These are phyloP conservation scores for Rhamnella rubrinervis DNA, from an alignment of 331 rosid species.

Conservation along the genomic window DNA sequence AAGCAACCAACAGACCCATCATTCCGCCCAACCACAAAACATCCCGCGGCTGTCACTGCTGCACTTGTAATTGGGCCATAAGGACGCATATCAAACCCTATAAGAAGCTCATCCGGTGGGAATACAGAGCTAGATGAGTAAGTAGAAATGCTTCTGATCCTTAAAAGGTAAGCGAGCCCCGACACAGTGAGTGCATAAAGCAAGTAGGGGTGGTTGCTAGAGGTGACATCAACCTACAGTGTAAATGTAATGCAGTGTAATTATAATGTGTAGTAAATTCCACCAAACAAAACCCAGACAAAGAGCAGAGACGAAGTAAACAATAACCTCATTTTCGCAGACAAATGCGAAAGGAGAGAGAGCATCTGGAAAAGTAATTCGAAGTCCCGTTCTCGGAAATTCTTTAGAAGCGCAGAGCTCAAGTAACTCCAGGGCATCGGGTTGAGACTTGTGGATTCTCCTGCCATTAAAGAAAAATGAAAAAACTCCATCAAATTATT, in stretches of 20 bases:
- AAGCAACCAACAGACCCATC: constrained; percentile 77
- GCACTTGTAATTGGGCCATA: constrained; percentile 50
- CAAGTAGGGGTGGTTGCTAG: constrained; percentile 60
- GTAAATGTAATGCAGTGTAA: background rate
- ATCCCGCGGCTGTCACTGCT: constrained; percentile 53
- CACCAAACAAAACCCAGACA: background rate
- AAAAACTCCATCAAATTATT: constrained; percentile 8
- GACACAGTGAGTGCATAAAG: constrained; percentile 62
- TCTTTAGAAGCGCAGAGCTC: constrained; percentile 64
- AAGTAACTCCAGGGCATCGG: constrained; percentile 61
- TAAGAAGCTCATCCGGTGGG: constrained; percentile 50
- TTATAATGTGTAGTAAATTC: too few species aligned
- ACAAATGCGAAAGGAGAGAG: constrained; percentile 65
- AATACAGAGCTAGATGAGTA: constrained; percentile 47
- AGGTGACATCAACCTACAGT: constrained; percentile 47
- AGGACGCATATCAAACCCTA: constrained; percentile 45
- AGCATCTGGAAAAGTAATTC: constrained; percentile 61
- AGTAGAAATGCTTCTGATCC: constrained; percentile 48
- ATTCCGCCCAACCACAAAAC: constrained; percentile 60
- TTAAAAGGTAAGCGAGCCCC: constrained; percentile 69
- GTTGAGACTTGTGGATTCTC: constrained; percentile 72
- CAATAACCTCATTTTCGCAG: constrained; percentile 57
- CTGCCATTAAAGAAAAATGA: constrained; percentile 29
- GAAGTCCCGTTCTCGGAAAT: constrained; percentile 58
- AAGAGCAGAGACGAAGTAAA: constrained; percentile 1